Conservation (phyloP, 371 early-diverging fungal species). For the Apophysomyces variabilis region DNA sequence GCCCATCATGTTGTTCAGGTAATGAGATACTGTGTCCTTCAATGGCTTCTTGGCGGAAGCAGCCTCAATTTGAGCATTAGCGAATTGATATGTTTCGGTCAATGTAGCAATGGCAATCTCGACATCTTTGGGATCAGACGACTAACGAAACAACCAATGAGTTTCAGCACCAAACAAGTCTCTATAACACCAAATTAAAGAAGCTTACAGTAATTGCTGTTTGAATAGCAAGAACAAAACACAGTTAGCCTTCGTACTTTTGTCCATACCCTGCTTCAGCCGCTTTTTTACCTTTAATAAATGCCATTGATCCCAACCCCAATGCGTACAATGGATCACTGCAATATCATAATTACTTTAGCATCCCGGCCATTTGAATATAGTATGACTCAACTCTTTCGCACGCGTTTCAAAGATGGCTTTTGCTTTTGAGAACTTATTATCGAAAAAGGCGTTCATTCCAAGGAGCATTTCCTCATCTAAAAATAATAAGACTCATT, state of each 20-base stretch:
- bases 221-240: not conserved
- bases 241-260: not conserved
- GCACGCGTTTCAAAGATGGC: conserved; percentile 27
- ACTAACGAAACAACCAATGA: conserved; percentile 24
- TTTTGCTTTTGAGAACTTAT: conserved; percentile 53
- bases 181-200: not conserved
- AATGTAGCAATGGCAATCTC: conserved; percentile 48
- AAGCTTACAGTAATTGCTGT: conserved; percentile 26
- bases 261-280: not conserved
- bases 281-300: conserved; percentile 35
- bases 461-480: conserved; percentile 53
- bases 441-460: conserved; percentile 54
- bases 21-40: conserved; percentile 34
- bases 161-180: too few species aligned
- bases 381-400: conserved; percentile 22
- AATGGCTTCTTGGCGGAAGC: conserved; percentile 48
- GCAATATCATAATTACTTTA: not conserved
- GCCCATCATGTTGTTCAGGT: conserved; percentile 35
- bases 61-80: conserved; percentile 53
- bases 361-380: not conserved
- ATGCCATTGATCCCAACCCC: conserved; percentile 44
- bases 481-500: conserved; percentile 9
- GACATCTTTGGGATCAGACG: conserved; percentile 49
- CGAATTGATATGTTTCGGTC: conserved; percentile 47
- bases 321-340: conserved; percentile 48